A percentile compares a stretch with the other conserved stretches of the same genome.
Evolutionary conservation across 1,284 basidiomycete genomes (phyloP).

Genomic region (Sanghuangporus weigelae): DNA sequence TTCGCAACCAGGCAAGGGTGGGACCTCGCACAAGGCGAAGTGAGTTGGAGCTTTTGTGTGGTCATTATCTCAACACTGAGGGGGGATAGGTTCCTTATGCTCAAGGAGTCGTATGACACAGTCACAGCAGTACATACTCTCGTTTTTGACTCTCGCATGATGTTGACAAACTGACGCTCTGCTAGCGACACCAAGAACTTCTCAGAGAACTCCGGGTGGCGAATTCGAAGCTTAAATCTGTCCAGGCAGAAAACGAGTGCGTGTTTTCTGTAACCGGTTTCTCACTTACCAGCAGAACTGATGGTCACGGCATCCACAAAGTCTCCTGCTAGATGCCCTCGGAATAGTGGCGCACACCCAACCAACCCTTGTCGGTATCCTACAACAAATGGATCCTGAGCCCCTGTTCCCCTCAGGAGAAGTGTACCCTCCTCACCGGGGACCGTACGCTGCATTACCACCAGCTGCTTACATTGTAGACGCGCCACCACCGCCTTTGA

Average conservation of each 20-base stretch:
- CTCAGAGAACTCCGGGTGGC: slow-evolving; percentile 11
- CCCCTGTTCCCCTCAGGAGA: not conserved
- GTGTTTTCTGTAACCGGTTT: not conserved
- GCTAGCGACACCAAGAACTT: slow-evolving; percentile 13
- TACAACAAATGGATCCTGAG: slow-evolving; percentile 4
- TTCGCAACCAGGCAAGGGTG: not conserved
- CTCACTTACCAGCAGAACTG: not conserved
- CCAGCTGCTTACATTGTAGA: not conserved
- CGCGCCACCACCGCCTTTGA: not conserved
- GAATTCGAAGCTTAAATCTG: slow-evolving; percentile 8
- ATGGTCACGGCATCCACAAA: not conserved
- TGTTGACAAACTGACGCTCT: not conserved
- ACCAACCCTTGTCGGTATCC: slow-evolving; percentile 8
- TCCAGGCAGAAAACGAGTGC: slow-evolving; percentile 19
- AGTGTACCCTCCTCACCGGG: not conserved
- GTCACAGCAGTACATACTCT: slow-evolving; percentile 8
- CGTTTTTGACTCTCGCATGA: no score
- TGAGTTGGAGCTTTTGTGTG: not conserved
- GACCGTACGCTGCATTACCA: not conserved
- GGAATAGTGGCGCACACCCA: slow-evolving; percentile 9
- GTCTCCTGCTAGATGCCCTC: slow-evolving; percentile 16
- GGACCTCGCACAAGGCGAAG: slow-evolving; percentile 9
- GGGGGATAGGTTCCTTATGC: slow-evolving; percentile 4
- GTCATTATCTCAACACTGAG: not conserved
- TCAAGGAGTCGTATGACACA: slow-evolving; percentile 12